Conservation (phyloP, 148 eudicot genomes). For the Silene conica region DNA sequence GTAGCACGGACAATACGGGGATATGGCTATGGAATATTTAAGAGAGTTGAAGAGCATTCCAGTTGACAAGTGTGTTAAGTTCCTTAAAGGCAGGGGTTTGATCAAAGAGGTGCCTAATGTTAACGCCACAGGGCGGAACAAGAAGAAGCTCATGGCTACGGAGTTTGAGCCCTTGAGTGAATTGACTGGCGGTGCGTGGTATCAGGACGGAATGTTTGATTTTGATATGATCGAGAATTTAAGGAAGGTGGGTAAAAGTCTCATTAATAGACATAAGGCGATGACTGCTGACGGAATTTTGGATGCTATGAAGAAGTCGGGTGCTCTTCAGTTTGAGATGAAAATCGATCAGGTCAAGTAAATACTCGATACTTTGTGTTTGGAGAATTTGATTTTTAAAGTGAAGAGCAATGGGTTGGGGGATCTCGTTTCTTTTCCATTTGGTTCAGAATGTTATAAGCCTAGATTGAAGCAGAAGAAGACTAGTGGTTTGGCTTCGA, state of each 20-base stretch:
- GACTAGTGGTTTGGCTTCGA: slow-evolving; percentile 48
- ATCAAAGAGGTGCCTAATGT: slow-evolving; percentile 64
- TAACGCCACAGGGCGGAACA: slow-evolving; percentile 36
- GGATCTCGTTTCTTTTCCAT: slow-evolving; percentile 49
- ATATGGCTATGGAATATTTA: slow-evolving; percentile 45
- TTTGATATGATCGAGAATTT: slow-evolving; percentile 29
- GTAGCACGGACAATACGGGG: slow-evolving; percentile 50
- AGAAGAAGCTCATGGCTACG: slow-evolving; percentile 48
- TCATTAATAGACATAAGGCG: slow-evolving; percentile 30
- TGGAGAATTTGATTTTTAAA: slow-evolving; percentile 52
- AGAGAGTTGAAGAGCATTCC: slow-evolving; percentile 22
- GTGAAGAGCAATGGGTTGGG: slow-evolving; percentile 67
- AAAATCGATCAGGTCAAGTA: slow-evolving; percentile 39
- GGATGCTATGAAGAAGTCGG: slow-evolving; percentile 22
- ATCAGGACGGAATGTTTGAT: slow-evolving; percentile 56
- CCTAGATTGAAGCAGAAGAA: slow-evolving; percentile 13
- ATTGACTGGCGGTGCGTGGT: slow-evolving; percentile 77
- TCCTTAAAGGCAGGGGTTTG: slow-evolving; percentile 26
- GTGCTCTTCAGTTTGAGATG: slow-evolving; percentile 14
- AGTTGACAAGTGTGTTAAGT: slow-evolving; percentile 43
- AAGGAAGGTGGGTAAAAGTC: slow-evolving; percentile 18
- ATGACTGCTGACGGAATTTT: slow-evolving; percentile 43
- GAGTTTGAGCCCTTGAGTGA: slow-evolving; percentile 70
- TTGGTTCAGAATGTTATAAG: slow-evolving; percentile 51
- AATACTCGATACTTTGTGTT: slow-evolving; percentile 47